A percentile compares a stretch with the other conserved stretches of the same genome.
Conservation (phyloP, 2,329 filamentous ascomycete species). For the Fusarium papillatum region DNA sequence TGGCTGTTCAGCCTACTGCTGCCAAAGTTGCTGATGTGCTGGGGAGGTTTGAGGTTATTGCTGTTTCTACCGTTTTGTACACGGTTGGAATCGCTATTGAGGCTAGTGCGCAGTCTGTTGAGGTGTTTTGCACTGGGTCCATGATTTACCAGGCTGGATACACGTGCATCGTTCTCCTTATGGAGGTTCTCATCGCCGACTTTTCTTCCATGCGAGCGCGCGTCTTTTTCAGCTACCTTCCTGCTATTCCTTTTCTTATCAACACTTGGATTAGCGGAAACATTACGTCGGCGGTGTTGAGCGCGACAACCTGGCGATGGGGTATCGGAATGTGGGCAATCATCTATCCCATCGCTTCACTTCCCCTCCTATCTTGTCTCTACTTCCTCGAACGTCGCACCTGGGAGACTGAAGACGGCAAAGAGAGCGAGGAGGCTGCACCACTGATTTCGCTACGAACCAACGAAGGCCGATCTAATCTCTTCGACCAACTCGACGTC, state of each 20-base stretch:
- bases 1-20: conserved; percentile 69
- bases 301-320: conserved; percentile 69
- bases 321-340: conserved; percentile 75
- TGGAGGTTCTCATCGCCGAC: conserved; percentile 73
- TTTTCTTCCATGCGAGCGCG: conserved; percentile 71
- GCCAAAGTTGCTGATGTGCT: conserved; percentile 75
- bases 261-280: conserved; percentile 76
- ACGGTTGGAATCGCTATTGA: conserved; percentile 67
- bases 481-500: conserved; percentile 70
- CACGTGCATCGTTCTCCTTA: conserved; percentile 67
- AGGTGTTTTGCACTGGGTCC: conserved; percentile 65
- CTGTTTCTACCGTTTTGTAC: conserved; percentile 69
- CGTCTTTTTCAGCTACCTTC: conserved; percentile 74
- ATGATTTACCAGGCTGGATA: conserved; percentile 72
- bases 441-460: background rate
- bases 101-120: conserved; percentile 60
- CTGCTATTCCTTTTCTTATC: conserved; percentile 69
- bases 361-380: conserved; percentile 65
- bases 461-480: conserved; percentile 53
- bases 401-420: conserved; percentile 6
- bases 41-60: conserved; percentile 70
- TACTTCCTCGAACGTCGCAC: conserved; percentile 48
- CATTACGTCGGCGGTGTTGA: conserved; percentile 64
- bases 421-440: conserved; percentile 7
- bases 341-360: conserved; percentile 68